phyloP scores from a whole-genome alignment of 1,284 basidiomycete species.

The Meira miltonrushii region DNA sequence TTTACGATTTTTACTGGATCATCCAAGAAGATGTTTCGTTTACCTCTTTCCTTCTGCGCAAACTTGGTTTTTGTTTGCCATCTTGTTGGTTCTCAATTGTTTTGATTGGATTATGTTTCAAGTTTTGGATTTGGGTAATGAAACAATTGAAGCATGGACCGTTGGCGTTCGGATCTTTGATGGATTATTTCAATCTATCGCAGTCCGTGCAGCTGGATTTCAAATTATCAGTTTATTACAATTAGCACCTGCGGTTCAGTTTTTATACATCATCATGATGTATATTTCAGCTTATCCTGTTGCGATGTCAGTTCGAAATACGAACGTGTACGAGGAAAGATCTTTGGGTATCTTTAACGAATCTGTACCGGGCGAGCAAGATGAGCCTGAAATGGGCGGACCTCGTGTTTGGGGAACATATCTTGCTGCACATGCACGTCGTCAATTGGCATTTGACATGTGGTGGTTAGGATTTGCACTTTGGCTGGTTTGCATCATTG shows the following conservation, averaged over 20 bases:
- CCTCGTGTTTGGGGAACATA: conserved; percentile 68
- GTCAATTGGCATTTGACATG: conserved; percentile 71
- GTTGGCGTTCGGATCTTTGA: conserved; percentile 56
- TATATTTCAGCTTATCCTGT: conserved; percentile 56
- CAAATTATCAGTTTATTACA: conserved; percentile 66
- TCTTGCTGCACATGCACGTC: conserved; percentile 71
- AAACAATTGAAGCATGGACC: conserved; percentile 67
- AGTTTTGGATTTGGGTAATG: conserved; percentile 78
- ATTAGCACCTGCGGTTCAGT: conserved; percentile 79
- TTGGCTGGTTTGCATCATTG: conserved; percentile 51
- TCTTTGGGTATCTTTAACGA: conserved; percentile 41
- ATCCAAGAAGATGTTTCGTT: conserved; percentile 87
- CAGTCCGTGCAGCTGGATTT: conserved; percentile 85
- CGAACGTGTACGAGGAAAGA: conserved; percentile 92
- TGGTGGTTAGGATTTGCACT: conserved; percentile 51
- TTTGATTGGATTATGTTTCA: conserved; percentile 86
- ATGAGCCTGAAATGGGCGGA: conserved; percentile 9
- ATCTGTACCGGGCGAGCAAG: conserved; percentile 16
- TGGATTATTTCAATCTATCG: conserved; percentile 55
- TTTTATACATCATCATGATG: conserved; percentile 69
- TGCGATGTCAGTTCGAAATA: conserved; percentile 77
- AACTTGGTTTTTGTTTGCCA: conserved; percentile 79
- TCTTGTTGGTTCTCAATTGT: conserved; percentile 64
- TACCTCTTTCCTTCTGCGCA: conserved; percentile 87
- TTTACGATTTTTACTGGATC: conserved; percentile 84